Evolutionary conservation across 768 basidiomycete species (phyloP).

Genomic region (Termitomyces sp.): DNA sequence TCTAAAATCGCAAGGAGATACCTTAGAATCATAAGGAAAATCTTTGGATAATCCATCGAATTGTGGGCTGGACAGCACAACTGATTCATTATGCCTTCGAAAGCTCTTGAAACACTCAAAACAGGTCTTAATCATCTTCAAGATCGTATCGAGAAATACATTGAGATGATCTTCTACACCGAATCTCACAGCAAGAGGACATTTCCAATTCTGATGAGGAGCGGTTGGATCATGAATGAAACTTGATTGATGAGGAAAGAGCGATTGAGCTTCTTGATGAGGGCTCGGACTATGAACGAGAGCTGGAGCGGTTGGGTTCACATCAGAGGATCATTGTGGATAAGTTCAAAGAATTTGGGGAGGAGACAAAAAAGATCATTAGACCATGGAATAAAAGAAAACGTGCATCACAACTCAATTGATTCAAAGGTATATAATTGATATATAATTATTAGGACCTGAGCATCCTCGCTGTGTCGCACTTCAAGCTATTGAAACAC

Average conservation of each 20-base stretch:
- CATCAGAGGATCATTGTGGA: conserved; percentile 4
- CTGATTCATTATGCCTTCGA: neutral
- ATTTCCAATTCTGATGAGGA: neutral
- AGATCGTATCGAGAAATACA: no score
- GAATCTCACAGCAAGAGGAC: neutral
- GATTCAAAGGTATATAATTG: neutral
- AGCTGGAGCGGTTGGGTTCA: conserved; percentile 7
- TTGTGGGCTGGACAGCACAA: no score
- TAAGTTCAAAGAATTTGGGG: conserved; percentile 3
- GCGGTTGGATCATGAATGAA: no score
- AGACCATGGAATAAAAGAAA: neutral
- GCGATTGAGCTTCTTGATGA: conserved; percentile 15
- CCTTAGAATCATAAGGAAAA: no score
- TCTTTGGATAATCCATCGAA: no score
- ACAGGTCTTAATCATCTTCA: neutral
- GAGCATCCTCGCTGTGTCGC: no score
- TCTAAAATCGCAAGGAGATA: no score
- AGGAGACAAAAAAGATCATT: neutral
- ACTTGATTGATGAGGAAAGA: conserved; percentile 14
- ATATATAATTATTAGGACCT: no score
- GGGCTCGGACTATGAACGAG: conserved; percentile 18
- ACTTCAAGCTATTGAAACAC: no score
- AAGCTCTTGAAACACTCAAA: neutral
- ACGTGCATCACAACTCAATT: neutral
- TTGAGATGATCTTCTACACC: neutral